phyloP scores from a whole-genome alignment of 257 asterid species.

The Capsicum rhomboideum region DNA sequence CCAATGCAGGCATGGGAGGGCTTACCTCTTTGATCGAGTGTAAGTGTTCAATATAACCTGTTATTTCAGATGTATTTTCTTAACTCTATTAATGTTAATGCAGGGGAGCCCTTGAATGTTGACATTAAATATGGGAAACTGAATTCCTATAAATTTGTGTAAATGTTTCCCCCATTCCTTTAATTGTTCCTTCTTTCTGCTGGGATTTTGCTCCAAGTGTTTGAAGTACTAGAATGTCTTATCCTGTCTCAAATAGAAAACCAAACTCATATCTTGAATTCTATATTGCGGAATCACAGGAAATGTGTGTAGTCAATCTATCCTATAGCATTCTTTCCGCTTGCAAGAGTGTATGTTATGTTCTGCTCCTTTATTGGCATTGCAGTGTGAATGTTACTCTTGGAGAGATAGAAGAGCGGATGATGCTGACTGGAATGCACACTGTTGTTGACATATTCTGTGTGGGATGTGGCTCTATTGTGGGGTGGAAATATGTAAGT shows the following conservation, averaged over 20 bases:
- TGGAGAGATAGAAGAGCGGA: constrained; percentile 65
- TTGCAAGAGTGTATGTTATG: not conserved
- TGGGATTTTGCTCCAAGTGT: not conserved
- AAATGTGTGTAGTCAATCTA: not conserved
- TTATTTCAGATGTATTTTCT: not conserved
- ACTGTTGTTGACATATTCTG: constrained; percentile 77
- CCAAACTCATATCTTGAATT: not conserved
- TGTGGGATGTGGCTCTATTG: constrained; percentile 74
- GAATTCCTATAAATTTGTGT: not conserved
- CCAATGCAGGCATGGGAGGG: constrained; percentile 67
- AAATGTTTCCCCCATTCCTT: not conserved
- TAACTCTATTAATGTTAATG: not conserved
- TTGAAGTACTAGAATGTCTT: not conserved
- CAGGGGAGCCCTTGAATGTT: not conserved
- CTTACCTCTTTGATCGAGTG: constrained; percentile 72
- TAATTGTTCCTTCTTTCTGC: not conserved
- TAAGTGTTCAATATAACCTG: constrained; percentile 28
- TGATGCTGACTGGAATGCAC: constrained; percentile 82
- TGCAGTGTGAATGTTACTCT: constrained; percentile 57
- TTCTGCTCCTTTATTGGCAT: not conserved
- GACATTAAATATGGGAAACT: not conserved
- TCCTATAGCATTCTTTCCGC: not conserved
- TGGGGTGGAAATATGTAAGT: constrained; percentile 92
- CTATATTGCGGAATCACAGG: not conserved
- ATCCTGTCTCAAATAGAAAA: not conserved